A percentile compares a stretch with the other conserved stretches of the same genome.
These are phyloP conservation scores for Ilex aquifolium DNA, from an alignment of 257 asterid genomes.

Conservation along the genomic window DNA sequence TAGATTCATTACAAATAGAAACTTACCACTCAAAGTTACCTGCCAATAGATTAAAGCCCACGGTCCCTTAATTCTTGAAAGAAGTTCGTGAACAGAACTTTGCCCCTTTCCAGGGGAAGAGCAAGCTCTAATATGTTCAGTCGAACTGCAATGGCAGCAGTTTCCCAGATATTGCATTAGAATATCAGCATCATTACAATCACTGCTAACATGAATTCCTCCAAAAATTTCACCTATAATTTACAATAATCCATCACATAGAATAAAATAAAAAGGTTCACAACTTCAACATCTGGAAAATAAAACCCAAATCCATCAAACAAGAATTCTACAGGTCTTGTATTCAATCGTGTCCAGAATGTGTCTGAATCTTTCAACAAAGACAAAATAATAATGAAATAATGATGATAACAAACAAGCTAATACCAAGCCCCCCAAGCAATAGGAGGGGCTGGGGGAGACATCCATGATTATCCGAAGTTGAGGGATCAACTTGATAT, in stretches of 20 bases:
- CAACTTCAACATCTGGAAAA: too few relatives aligned
- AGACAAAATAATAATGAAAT: too few relatives aligned
- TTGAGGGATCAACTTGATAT: too few relatives aligned
- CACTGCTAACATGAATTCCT: conserved; percentile 50
- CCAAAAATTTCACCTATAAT: conserved; percentile 82
- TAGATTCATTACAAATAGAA: conserved; percentile 22
- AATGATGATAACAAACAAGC: too few relatives aligned
- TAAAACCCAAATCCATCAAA: too few relatives aligned
- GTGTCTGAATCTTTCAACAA: too few relatives aligned
- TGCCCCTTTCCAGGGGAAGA: conserved; percentile 36
- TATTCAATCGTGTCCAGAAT: too few relatives aligned
- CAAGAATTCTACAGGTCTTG: too few relatives aligned
- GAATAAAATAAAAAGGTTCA: too few relatives aligned
- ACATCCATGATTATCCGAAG: too few relatives aligned
- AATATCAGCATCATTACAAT: conserved; percentile 65
- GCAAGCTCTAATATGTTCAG: conserved; percentile 24
- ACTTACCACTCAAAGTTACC: conserved; percentile 93
- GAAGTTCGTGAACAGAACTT: conserved; percentile 57
- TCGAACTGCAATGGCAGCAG: conserved; percentile 49
- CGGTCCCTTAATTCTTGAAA: conserved; percentile 87
- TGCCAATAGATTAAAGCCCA: conserved; percentile 98
- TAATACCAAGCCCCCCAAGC: too few relatives aligned
- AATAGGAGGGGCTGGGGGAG: too few relatives aligned
- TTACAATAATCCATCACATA: not conserved
- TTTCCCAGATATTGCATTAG: conserved; percentile 67